phyloP scores from a whole-genome alignment of 768 basidiomycete species.

The Boletellus emodensis region DNA sequence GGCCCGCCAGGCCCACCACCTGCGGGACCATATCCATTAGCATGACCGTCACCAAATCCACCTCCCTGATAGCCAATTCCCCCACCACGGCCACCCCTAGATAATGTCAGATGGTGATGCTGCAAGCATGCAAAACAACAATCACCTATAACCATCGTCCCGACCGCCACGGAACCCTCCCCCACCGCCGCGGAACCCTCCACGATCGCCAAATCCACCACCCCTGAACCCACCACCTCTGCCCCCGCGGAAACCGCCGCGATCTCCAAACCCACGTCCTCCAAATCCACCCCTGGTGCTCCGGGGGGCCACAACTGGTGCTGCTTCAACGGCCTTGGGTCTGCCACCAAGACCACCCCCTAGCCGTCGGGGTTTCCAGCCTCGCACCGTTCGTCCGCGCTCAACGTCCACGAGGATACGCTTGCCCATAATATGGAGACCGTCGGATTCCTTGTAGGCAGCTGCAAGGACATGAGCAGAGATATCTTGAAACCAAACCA shows the following conservation, averaged over 20 bases:
- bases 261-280: conserved; percentile 38
- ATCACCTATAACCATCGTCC: conserved; percentile 51
- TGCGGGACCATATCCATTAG: conserved; percentile 54
- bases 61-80: conserved; percentile 69
- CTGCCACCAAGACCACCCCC: conserved; percentile 99
- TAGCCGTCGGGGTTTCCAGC: conserved; percentile 95
- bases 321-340: conserved; percentile 68
- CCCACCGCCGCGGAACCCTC: conserved; percentile 40
- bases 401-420: conserved; percentile 97
- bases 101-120: conserved; percentile 15
- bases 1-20: conserved; percentile 40
- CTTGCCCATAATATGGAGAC: conserved; percentile 93
- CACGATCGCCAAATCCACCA: conserved; percentile 39
- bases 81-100: conserved; percentile 61
- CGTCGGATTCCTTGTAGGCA: conserved; percentile 98
- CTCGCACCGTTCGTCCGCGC: conserved; percentile 94
- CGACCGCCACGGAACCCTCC: conserved; percentile 36
- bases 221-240: conserved; percentile 44
- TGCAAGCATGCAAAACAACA: background rate
- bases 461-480: conserved; percentile 40
- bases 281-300: conserved; percentile 40
- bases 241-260: conserved; percentile 39
- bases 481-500: conserved; percentile 8
- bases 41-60: conserved; percentile 50
- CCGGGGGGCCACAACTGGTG: conserved; percentile 27